These are phyloP conservation scores for Macrocybe sp. DNA, from an alignment of 1,284 basidiomycete genomes.

Conservation along the genomic window DNA sequence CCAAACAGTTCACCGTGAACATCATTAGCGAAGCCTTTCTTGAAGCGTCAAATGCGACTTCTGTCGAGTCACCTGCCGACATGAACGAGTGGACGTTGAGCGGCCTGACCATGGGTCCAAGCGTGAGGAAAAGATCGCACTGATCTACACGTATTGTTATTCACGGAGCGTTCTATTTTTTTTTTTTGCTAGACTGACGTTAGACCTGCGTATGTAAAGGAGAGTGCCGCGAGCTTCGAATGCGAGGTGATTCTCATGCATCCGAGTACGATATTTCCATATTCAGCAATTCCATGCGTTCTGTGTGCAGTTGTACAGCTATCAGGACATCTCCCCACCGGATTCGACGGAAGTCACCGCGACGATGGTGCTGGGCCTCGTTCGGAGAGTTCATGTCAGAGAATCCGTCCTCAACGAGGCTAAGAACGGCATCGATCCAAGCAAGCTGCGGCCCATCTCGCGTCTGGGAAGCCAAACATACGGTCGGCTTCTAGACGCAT, in stretches of 20 bases:
- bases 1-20: constrained; percentile 70
- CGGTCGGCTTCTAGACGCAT: constrained; percentile 49
- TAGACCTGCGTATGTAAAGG: constrained; percentile 62
- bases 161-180: neutral
- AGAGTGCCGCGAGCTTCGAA: constrained; percentile 71
- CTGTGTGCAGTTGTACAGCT: constrained; percentile 43
- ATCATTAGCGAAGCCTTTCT: constrained; percentile 75
- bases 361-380: constrained; percentile 59
- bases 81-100: constrained; percentile 71
- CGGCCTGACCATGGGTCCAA: constrained; percentile 59
- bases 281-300: constrained; percentile 2
- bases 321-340: constrained; percentile 46
- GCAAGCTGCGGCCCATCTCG: constrained; percentile 55
- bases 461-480: constrained; percentile 64
- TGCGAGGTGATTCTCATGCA: constrained; percentile 45
- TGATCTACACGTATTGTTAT: neutral
- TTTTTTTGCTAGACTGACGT: constrained; percentile 34
- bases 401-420: constrained; percentile 45
- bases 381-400: constrained; percentile 60
- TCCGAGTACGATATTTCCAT: no score
- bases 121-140: constrained; percentile 37
- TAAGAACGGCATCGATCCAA: constrained; percentile 51
- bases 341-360: constrained; percentile 38
- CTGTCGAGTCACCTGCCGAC: constrained; percentile 60
- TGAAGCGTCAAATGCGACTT: constrained; percentile 67